Evolutionary conservation across 2,329 filamentous ascomycete genomes (phyloP).

Genomic region (Ophiostoma sp.): DNA sequence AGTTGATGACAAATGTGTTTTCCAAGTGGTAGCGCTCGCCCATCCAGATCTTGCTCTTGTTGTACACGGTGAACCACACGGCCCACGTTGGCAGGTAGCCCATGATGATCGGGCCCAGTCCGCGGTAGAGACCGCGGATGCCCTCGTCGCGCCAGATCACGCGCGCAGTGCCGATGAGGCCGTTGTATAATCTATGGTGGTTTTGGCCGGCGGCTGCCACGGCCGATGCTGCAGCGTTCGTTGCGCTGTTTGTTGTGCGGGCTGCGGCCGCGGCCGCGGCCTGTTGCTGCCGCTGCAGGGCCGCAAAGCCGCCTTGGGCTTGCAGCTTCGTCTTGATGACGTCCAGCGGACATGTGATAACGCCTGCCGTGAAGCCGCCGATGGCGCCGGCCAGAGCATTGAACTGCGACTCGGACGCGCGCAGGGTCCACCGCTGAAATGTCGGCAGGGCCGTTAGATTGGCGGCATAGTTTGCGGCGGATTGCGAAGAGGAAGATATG

Average conservation of each 20-base stretch:
- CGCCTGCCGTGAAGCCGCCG: slow-evolving; percentile 85
- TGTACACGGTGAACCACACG: slow-evolving; percentile 86
- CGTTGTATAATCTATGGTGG: slow-evolving; percentile 66
- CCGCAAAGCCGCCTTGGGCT: slow-evolving; percentile 78
- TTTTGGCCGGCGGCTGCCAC: slow-evolving; percentile 29
- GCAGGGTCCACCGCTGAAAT: slow-evolving; percentile 52
- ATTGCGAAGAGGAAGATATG: slow-evolving; percentile 7
- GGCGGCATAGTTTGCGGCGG: slow-evolving; percentile 27
- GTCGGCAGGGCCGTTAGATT: slow-evolving; percentile 36
- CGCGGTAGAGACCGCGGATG: slow-evolving; percentile 83
- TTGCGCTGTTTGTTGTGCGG: slow-evolving; percentile 31
- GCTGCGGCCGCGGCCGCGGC: slow-evolving; percentile 35
- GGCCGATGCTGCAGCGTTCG: slow-evolving; percentile 16
- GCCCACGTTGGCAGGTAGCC: slow-evolving; percentile 98
- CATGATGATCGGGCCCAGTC: slow-evolving; percentile 86
- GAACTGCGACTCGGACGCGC: slow-evolving; percentile 59
- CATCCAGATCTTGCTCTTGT: slow-evolving; percentile 23
- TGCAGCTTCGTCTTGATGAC: slow-evolving; percentile 99
- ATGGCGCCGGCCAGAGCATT: slow-evolving; percentile 82
- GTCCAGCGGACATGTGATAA: slow-evolving; percentile 94
- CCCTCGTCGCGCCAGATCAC: slow-evolving; percentile 88
- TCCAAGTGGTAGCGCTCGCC: slow-evolving; percentile 18
- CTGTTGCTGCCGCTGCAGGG: slow-evolving; percentile 34
- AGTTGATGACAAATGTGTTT: slow-evolving; percentile 71
- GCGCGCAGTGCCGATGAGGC: slow-evolving; percentile 76